Conservation (phyloP, 148 eudicot genomes). For the Nepenthes gracilis region DNA sequence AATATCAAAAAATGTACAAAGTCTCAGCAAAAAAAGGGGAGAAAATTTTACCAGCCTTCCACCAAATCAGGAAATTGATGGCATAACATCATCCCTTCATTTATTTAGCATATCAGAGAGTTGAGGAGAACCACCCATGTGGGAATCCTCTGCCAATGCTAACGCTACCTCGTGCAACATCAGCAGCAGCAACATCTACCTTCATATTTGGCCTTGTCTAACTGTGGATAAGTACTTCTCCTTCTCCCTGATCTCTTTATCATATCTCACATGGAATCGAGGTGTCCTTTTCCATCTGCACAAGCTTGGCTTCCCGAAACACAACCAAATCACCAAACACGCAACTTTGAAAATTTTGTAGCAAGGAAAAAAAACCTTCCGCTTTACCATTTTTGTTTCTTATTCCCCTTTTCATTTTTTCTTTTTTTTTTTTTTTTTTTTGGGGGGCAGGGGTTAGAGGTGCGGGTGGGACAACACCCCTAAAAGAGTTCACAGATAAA, state of each 20-base stretch:
- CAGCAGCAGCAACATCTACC: constrained; percentile 50
- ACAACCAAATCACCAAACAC: constrained; percentile 12
- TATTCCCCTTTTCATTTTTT: too few relatives aligned
- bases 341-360: background rate
- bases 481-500: too few relatives aligned
- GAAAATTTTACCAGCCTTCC: constrained; percentile 39
- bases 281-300: constrained; percentile 99
- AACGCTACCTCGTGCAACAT: constrained; percentile 81
- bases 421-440: too few relatives aligned
- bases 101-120: constrained; percentile 58
- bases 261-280: constrained; percentile 66
- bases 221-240: constrained; percentile 54
- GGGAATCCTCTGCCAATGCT: constrained; percentile 93
- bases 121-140: constrained; percentile 91
- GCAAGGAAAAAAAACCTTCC: too few relatives aligned
- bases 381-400: too few relatives aligned
- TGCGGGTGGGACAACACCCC: too few relatives aligned
- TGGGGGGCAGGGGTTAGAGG: too few relatives aligned
- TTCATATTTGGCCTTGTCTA: constrained; percentile 50
- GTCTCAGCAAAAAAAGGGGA: background rate
- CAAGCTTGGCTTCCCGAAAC: constrained; percentile 59
- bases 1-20: background rate
- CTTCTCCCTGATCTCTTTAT: constrained; percentile 39
- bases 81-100: constrained; percentile 26
- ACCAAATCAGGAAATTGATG: constrained; percentile 41